A percentile compares a stretch with the other conserved stretches of the same genome.
Evolutionary conservation across 345 rosid genomes (phyloP).

Genomic region (Excoecaria agallocha): DNA sequence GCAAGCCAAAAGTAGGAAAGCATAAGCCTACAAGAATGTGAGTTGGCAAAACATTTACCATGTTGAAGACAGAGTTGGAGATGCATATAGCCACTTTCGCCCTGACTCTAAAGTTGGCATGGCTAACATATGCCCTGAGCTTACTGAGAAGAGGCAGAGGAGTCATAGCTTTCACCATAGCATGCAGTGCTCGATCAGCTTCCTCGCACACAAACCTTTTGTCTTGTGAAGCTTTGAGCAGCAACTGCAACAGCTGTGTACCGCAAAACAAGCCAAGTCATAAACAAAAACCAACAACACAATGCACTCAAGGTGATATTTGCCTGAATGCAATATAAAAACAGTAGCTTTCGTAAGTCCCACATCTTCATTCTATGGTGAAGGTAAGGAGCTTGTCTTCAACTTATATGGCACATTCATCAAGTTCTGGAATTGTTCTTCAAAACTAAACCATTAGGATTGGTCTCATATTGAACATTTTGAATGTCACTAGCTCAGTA

Average conservation of each 20-base stretch:
- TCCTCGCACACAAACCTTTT: slow-evolving; percentile 88
- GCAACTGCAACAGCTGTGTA: slow-evolving; percentile 57
- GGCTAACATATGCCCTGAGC: slow-evolving; percentile 53
- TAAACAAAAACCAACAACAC: not conserved
- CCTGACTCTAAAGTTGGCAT: slow-evolving; percentile 63
- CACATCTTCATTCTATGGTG: no score
- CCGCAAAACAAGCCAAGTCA: slow-evolving; percentile 4
- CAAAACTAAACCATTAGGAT: no score
- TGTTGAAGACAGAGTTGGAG: slow-evolving; percentile 55
- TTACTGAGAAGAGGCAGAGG: slow-evolving; percentile 57
- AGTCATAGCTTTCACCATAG: slow-evolving; percentile 55
- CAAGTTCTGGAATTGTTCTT: no score
- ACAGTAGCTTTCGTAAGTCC: no score
- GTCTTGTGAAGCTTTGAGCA: slow-evolving; percentile 92
- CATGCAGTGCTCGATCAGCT: slow-evolving; percentile 62
- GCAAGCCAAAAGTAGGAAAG: not conserved
- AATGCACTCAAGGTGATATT: not conserved
- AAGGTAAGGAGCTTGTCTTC: no score
- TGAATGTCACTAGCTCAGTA: no score
- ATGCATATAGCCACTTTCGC: slow-evolving; percentile 73
- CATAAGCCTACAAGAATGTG: not conserved
- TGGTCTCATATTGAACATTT: no score
- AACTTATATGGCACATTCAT: no score
- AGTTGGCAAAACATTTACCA: slow-evolving; percentile 38
- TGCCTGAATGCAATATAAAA: no score